Conservation (phyloP, 331 rosid species). For the Spiraea crenata region DNA sequence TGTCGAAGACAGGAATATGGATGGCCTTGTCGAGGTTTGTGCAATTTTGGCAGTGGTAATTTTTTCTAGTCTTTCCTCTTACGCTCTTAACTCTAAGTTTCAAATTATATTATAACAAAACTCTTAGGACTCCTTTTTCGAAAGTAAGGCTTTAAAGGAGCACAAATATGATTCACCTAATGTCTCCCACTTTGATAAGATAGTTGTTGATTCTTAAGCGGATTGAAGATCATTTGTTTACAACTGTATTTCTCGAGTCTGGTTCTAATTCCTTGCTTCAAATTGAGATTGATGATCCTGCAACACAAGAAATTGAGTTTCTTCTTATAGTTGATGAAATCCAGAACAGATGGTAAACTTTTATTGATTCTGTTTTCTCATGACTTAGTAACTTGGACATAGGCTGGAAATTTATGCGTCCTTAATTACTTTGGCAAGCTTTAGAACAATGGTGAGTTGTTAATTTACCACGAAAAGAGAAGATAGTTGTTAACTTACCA, state of each 20-base stretch:
- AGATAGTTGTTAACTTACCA: conserved; percentile 60
- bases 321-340: conserved; percentile 81
- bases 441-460: conserved; percentile 67
- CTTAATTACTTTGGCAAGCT: conserved; percentile 49
- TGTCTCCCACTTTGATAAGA: conserved; percentile 21
- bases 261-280: conserved; percentile 67
- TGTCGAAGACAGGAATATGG: conserved; percentile 70
- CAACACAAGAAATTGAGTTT: conserved; percentile 85
- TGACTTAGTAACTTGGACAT: conserved; percentile 4
- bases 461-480: no score
- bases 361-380: conserved; percentile 17
- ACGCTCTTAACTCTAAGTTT: conserved; percentile 14
- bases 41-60: conserved; percentile 19
- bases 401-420: neutral
- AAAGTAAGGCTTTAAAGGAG: conserved; percentile 54
- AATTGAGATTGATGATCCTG: conserved; percentile 82
- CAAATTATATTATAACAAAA: conserved; percentile 61
- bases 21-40: conserved; percentile 81
- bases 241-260: conserved; percentile 45
- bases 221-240: conserved; percentile 18
- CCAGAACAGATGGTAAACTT: conserved; percentile 69
- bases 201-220: conserved; percentile 15
- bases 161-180: conserved; percentile 15
- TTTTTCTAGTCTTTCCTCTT: conserved; percentile 2
- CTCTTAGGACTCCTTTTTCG: conserved; percentile 84